Conservation (phyloP, 2,329 filamentous ascomycete genomes). For the Colletotrichum lupini region DNA sequence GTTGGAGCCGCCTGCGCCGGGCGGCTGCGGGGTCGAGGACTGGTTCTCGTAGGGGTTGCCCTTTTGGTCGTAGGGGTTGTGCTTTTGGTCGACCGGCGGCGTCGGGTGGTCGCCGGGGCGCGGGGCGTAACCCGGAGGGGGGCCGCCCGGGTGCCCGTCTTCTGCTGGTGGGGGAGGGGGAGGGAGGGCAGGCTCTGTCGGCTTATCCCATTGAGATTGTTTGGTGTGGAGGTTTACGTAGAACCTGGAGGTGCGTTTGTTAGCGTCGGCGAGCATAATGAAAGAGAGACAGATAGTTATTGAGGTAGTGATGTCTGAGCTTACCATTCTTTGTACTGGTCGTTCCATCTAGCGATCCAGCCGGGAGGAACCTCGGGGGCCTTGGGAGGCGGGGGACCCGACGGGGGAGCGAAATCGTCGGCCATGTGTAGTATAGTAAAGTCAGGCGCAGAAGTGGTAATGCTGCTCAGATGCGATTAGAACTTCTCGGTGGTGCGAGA, state of each 20-base stretch:
- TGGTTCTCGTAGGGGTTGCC: conserved; percentile 60
- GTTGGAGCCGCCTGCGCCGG: conserved; percentile 43
- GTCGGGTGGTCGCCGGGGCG: conserved; percentile 51
- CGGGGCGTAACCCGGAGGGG: conserved; percentile 75
- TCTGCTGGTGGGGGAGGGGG: conserved; percentile 52
- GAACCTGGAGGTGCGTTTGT: conserved; percentile 68
- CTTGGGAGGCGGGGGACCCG: conserved; percentile 67
- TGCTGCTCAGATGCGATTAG: not conserved
- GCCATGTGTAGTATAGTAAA: conserved; percentile 53
- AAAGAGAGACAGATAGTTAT: not conserved
- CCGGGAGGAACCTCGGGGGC: conserved; percentile 74
- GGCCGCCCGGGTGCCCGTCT: conserved; percentile 59
- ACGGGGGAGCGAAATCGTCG: conserved; percentile 65
- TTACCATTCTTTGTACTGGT: conserved; percentile 87
- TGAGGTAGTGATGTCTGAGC: conserved; percentile 32
- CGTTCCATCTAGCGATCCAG: conserved; percentile 88
- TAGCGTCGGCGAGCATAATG: conserved; percentile 10
- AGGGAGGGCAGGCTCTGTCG: conserved; percentile 74
- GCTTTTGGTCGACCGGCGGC: conserved; percentile 66
- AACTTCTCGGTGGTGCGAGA: not conserved
- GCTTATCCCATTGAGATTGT: conserved; percentile 90
- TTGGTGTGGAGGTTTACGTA: conserved; percentile 92
- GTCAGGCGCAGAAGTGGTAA: not conserved
- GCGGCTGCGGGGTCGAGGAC: conserved; percentile 44
- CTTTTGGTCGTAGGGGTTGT: conserved; percentile 72